Base-by-base conservation (phyloP, 2,329 filamentous ascomycete genomes). In the Neofusicoccum cordaticola region DNA sequence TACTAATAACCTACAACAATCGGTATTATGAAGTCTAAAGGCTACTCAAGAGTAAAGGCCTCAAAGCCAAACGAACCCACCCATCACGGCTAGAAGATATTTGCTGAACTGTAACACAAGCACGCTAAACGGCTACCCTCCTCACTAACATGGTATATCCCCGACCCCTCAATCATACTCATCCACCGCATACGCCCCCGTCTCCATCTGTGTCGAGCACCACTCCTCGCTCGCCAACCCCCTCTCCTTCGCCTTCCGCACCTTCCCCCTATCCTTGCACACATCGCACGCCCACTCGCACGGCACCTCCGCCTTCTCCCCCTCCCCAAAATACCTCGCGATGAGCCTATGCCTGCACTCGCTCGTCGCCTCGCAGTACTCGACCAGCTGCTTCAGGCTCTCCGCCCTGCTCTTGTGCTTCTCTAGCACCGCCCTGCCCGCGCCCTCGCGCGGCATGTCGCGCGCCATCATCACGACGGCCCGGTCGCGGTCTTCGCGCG, bases 401-500 rank as follows among this genome's bases (percentile, higher is more conserved):
- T 78, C 76, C 9, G 73, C 77, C 1, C 81, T 72, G 44, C 78
- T 75, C 45, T 75, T 73, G 52, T 75, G 71, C 62, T 73, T 58
- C 19, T 57, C 51, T 42, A 64, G 8, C 8, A 34, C 71, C 34
- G 71, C 72, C 2, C 47, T 58, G 67, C 69, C 66, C 51, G 68
- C 65, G 44, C 83, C 80, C 66, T 79, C 69, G 64, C 74, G 27
- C 44, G 87, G 76, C 44, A 79, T 67, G 67, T 83, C 83, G 11
- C 78, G 73, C 15, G 74, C 71, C 69, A 88, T 79, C 64, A 85
- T 81, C 31, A 77, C 78, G 9, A 84, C 86, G 9, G 90, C 86
- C 1, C 92, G 85, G 72, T 97, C 91, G 31, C 92, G 83, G 72
- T 97, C 93, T 75, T 96, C 91, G 12, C 91, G 87, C 66, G 89